Base-by-base conservation (phyloP, 805 yeast genomes). In the Zygosaccharomyces pseudorouxii region DNA sequence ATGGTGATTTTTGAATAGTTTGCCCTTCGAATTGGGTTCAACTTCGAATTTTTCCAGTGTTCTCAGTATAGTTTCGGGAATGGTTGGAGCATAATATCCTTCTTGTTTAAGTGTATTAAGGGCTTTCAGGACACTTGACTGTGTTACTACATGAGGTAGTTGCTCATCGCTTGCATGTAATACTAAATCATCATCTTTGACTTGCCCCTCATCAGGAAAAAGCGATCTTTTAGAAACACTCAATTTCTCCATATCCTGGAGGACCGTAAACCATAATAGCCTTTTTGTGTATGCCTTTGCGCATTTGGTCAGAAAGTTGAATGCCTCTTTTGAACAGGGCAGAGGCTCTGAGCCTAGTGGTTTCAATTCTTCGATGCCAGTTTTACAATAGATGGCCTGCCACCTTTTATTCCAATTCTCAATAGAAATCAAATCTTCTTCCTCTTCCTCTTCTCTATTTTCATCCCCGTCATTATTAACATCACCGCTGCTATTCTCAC, bases 391-490 rank as follows among this genome's bases (percentile, higher is more conserved):
- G 2, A 64, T 46, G 1, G 55, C 46, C 2, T 29, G 33, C 70
- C 70, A 65, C 39, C 64, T 54, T 37, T 50, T 55, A 8, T 53
- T 44, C 70, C 70, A 65, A 25, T 57, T 59, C 3, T 46, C 51
- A 11, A 61, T 16, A 9, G 51, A 45, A 9, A 60, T 49, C 12
- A 59, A 39, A 2, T 35, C 37, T 12, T 45, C 31, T 19, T 48
- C 33, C 6, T 49, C 48, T 5, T 20, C 42, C 4, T 41, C 42
- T 10, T 39, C 28, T 11, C 27, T 12, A 33, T 20, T 5, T 27
- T 10, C 16, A 29, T 41, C 25, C 10, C 19, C 14, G 14, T 19
- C 14, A 19, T 10, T 38, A 8, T 23, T 27, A 10, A 22, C 6
- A 25, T 39, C 28, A 18, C 22, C 12, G 44, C 22, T 18, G 29